Evolutionary conservation across 306 rosid genomes (phyloP), one percentile per base, ranked within the genome.

Genomic region (Cicer judaicum): DNA sequence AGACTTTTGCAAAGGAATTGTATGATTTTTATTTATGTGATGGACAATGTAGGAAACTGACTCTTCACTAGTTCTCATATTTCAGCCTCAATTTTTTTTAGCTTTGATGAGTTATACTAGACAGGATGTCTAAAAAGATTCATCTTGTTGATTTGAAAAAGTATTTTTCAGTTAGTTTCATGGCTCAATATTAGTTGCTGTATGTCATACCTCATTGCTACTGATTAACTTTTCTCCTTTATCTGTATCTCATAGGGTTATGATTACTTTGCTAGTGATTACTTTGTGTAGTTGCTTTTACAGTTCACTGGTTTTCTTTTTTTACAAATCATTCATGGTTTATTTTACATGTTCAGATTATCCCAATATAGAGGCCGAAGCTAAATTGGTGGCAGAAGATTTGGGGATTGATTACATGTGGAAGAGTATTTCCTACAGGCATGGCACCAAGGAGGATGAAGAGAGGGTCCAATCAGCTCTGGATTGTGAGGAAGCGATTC

Each of bases 351-450:
- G 63, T 70, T 43, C 66, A 95, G 99, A 92, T 77, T 95, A 90
- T 79, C 96, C 98, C 44, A 90, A 89, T 87, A 88, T 92, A 78
- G 99, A 90, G 91, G 88, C 84, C 77, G 91, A 95, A 78, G 98
- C 98, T 21, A 90, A 88, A 83, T 41, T 63, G 68, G 77, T 85
- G 67, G 91, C 93, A 41, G 93, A 89, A 83, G 98, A 92, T 66
- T 76, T 86, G 74, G 92, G 88, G 77, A 84, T 89, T 10, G 83
- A 79, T 83, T 79, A 74, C 83, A 64, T 6, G 21, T 92, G 96
- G 98, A 90, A 92, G 70, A 71, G 84, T 67, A 79, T 76, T 68
- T 73, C 61, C 48, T 92, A 86, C 89, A 86, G 84, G 85, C 79
- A 79, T 77, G 89, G 98, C 59, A 80, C 89, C 78, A 81, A 78